A percentile compares a stretch with the other conserved stretches of the same genome.
These are phyloP conservation scores for Solanum neorickii DNA, from an alignment of 257 asterid genomes.

Conservation along the genomic window DNA sequence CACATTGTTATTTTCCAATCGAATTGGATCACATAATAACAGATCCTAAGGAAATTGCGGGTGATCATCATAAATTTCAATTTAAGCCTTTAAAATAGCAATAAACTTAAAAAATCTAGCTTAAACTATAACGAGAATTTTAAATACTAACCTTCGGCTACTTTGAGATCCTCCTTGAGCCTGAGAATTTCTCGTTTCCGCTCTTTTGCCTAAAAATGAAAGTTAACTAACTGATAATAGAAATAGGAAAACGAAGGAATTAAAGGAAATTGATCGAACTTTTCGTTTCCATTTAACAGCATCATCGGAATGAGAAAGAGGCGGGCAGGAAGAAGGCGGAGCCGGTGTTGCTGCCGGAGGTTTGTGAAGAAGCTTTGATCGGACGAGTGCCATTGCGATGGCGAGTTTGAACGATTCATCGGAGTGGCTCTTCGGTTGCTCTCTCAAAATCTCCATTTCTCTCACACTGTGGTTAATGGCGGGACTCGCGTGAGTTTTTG, in stretches of 20 bases:
- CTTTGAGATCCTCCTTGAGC: conserved; percentile 69
- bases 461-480: neutral
- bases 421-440: conserved; percentile 8
- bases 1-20: neutral
- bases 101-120: neutral
- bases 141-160: conserved; percentile 60
- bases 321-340: neutral
- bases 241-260: neutral
- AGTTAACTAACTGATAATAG: neutral
- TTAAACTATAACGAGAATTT: neutral
- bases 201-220: conserved; percentile 51
- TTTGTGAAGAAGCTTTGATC: conserved; percentile 43
- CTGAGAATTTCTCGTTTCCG: conserved; percentile 65
- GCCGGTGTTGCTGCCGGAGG: conserved; percentile 5
- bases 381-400: conserved; percentile 50
- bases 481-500: neutral
- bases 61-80: neutral
- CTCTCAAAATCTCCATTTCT: conserved; percentile 32
- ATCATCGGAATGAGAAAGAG: conserved; percentile 21
- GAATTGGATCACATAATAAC: neutral
- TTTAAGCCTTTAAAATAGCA: neutral
- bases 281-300: neutral
- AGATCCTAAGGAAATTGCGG: neutral
- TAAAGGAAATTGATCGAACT: neutral
- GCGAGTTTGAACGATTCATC: conserved; percentile 55